Evolutionary conservation across 345 rosid genomes (phyloP).

Genomic region (Bruguiera parviflora): DNA sequence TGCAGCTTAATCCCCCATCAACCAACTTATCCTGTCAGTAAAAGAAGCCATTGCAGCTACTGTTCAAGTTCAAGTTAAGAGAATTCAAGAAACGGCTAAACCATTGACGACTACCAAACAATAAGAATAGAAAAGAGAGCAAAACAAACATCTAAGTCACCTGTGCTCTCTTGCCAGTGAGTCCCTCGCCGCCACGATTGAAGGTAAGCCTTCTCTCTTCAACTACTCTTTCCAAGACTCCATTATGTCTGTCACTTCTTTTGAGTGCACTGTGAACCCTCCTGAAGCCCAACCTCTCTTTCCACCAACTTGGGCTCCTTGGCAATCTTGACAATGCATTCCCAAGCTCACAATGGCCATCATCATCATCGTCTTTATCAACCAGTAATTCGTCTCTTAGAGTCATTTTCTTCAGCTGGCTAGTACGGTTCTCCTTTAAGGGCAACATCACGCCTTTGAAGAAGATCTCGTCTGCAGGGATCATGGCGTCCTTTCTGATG

Average conservation of each 20-base stretch:
- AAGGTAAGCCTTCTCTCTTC: constrained; percentile 38
- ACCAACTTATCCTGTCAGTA: constrained; percentile 13
- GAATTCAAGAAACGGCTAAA: no score
- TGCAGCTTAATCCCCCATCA: constrained; percentile 1
- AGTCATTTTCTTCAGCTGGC: constrained; percentile 47
- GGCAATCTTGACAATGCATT: constrained; percentile 22
- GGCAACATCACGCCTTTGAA: constrained; percentile 71
- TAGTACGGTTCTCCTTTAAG: constrained; percentile 36
- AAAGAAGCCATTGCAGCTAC: neutral
- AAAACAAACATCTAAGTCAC: constrained; percentile 12
- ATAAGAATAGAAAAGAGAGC: neutral
- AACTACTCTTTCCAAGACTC: constrained; percentile 30
- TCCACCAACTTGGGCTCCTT: constrained; percentile 54
- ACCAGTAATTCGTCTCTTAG: constrained; percentile 54
- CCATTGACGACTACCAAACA: neutral
- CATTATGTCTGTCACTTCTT: constrained; percentile 25
- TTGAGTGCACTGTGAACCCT: constrained; percentile 20
- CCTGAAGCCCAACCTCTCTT: constrained; percentile 44
- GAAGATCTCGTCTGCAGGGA: constrained; percentile 78
- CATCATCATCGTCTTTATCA: constrained; percentile 43
- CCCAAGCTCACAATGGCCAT: constrained; percentile 6
- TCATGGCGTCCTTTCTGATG: constrained; percentile 46
- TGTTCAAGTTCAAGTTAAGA: no score
- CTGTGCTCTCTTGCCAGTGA: constrained; percentile 23
- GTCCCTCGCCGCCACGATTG: constrained; percentile 9